These are phyloP conservation scores for Phytophthora pini DNA, from an alignment of 352 stramenopile genomes.

Conservation along the genomic window DNA sequence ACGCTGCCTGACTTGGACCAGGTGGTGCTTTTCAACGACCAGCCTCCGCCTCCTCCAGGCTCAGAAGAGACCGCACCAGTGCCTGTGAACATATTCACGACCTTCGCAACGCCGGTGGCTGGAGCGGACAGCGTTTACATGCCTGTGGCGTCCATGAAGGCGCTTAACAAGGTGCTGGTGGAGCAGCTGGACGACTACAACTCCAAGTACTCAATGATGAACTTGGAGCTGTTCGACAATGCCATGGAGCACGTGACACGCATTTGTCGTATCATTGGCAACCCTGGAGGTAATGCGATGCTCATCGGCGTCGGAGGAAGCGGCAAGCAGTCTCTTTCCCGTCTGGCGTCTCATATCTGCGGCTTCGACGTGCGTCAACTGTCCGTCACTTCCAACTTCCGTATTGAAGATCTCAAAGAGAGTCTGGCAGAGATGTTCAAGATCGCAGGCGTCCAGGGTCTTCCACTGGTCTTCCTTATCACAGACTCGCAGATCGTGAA, in stretches of 20 bases:
- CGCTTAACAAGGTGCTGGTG: conserved; percentile 91
- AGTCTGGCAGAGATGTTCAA: conserved; percentile 97
- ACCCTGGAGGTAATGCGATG: conserved; percentile 97
- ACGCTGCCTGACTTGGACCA: conserved; percentile 89
- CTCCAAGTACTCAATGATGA: conserved; percentile 98
- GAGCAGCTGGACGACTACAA: conserved; percentile 97
- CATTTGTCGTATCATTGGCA: conserved; percentile 97
- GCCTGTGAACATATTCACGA: conserved; percentile 94
- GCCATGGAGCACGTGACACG: conserved; percentile 97
- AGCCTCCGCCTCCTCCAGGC: conserved; percentile 32
- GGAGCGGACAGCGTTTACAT: conserved; percentile 80
- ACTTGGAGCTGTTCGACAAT: conserved; percentile 98
- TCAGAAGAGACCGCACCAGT: conserved; percentile 28
- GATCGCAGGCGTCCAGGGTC: conserved; percentile 93
- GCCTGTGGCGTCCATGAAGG: conserved; percentile 79
- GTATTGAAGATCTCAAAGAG: conserved; percentile 97
- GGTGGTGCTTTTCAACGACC: conserved; percentile 84
- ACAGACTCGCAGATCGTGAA: conserved; percentile 99
- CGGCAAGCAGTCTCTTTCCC: conserved; percentile 97
- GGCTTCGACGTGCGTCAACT: conserved; percentile 97
- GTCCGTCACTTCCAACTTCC: conserved; percentile 95
- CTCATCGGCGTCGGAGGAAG: conserved; percentile 97
- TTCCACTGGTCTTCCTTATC: conserved; percentile 97
- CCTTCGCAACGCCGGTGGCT: conserved; percentile 87
- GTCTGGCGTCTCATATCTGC: conserved; percentile 96